Percentiles rank a stretch among this genome's conserved stretches.
Conservation (phyloP, 1,139 yeast species). For the Hemisphaericaspora xylanilytica region DNA sequence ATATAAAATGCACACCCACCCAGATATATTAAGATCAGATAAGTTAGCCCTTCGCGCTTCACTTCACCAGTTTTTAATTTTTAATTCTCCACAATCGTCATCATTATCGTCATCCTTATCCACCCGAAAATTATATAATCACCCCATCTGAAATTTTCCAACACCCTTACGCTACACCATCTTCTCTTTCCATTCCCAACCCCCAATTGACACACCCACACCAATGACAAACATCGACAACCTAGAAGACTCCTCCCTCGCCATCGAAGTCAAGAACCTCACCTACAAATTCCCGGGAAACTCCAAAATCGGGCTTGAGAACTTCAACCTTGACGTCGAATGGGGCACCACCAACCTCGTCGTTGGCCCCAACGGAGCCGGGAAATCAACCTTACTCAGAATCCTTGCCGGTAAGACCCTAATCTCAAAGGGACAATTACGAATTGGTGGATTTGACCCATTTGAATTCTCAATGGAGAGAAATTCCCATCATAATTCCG, state of each 20-base stretch:
- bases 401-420: slow-evolving; percentile 89
- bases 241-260: slow-evolving; percentile 25
- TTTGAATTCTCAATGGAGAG: slow-evolving; percentile 61
- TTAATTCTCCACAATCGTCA: no score
- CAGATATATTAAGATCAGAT: no score
- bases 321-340: slow-evolving; percentile 58
- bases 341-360: slow-evolving; percentile 75
- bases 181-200: not conserved
- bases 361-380: slow-evolving; percentile 97
- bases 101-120: no score
- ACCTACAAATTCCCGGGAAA: slow-evolving; percentile 67
- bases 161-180: not conserved
- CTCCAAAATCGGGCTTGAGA: slow-evolving; percentile 64
- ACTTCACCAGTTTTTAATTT: no score
- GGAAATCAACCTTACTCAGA: slow-evolving; percentile 83
- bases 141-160: not conserved
- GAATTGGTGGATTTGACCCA: slow-evolving; percentile 83
- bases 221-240: slow-evolving; percentile 7
- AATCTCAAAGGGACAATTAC: slow-evolving; percentile 65
- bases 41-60: no score
- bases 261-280: slow-evolving; percentile 64
- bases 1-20: no score
- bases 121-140: no score
- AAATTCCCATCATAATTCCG: slow-evolving; percentile 39
- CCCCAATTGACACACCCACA: not conserved